Base-by-base conservation (phyloP, 371 early-diverging fungal species). In the Mortierella sp. region DNA sequence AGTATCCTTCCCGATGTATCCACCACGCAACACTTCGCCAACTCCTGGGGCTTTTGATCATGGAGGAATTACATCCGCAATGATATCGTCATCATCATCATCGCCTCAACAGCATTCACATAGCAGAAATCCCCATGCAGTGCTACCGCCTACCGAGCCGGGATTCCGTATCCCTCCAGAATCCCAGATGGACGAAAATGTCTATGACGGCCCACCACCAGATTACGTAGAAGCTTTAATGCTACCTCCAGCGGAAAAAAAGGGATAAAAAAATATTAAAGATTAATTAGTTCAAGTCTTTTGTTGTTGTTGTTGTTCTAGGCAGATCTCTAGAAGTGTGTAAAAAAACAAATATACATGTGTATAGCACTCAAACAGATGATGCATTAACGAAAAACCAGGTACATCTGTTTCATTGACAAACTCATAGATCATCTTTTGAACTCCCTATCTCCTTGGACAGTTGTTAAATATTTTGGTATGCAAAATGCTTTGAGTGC, bases 181-280 rank as follows among this genome's bases (percentile, higher is more conserved):
- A 1, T 58, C 40, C 1, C 66, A 61, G 5, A 28, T 67, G 7
- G 38, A 48, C 9, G 38, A 48, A 3, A 21, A 19, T 9, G 63
- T 21, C 21, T 80, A 80, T 45, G 81, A 80, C 61, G 81, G 81
- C 0, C 81, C 81, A 1, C 81, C 81, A 4, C 81, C 81, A 4
- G 81, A 75, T 22, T 80, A 80, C 66, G 81, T 72, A 0, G 81
- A 80, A 28, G 72, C 71, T 0, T 55, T 75, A 0, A 80, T 80
- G 81, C 63, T 47, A 22, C 72, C 60, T 0, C 81, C 81, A 3
- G 74, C 81, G 19, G 81, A 80, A 58, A 68, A 68, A 65, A 52
- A 11, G 64, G 19, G 80, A 80, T 3, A 65, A 80, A 40, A 80
- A 80, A 36, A 67, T n/a, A 65, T 47, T 52, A 62, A 15, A 50